Conservation (phyloP, 257 asterid genomes). For the Sherardia arvensis region DNA sequence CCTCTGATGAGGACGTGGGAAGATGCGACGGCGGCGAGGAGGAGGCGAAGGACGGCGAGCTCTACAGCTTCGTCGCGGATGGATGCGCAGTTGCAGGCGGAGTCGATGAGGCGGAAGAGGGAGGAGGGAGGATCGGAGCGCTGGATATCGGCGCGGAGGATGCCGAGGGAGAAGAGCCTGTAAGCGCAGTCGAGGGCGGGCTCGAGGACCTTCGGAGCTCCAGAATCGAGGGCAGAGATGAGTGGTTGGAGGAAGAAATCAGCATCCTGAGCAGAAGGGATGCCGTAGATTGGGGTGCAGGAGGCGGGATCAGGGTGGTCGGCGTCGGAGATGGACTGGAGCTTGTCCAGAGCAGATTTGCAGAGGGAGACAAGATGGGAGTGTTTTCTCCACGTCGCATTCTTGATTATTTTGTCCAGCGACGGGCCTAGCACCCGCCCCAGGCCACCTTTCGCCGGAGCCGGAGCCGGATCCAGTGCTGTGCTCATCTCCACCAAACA, state of each 20-base stretch:
- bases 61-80: conserved; percentile 69
- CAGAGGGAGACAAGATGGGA: conserved; percentile 78
- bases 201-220: conserved; percentile 81
- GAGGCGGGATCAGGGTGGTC: conserved; percentile 61
- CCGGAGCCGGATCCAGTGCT: no score
- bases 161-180: conserved; percentile 65
- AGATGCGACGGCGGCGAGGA: conserved; percentile 81
- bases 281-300: conserved; percentile 81
- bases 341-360: conserved; percentile 93
- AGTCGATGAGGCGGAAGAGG: conserved; percentile 59
- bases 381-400: conserved; percentile 96
- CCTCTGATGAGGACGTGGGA: conserved; percentile 61
- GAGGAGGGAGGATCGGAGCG: conserved; percentile 23
- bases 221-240: conserved; percentile 66
- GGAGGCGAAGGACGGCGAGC: conserved; percentile 66
- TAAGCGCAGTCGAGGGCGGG: conserved; percentile 86
- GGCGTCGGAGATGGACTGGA: conserved; percentile 54
- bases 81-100: conserved; percentile 66
- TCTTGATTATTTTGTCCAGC: conserved; percentile 91
- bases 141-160: conserved; percentile 63
- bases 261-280: conserved; percentile 56
- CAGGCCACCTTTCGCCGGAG: background rate
- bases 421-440: conserved; percentile 80
- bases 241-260: conserved; percentile 66
- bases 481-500: no score